Conservation (phyloP, 129 eudicot genomes). For the Calendula officinalis region DNA sequence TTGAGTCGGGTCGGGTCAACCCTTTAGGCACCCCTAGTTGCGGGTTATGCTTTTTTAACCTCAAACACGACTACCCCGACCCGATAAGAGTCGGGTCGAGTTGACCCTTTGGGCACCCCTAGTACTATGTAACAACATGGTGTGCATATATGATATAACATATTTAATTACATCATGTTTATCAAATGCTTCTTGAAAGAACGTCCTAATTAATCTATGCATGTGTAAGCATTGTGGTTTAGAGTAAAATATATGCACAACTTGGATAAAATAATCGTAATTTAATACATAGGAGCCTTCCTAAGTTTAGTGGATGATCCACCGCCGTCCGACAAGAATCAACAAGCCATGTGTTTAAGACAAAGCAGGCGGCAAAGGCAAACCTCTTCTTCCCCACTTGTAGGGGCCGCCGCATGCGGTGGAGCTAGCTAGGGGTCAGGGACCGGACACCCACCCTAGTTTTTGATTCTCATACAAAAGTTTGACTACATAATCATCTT, state of each 20-base stretch:
- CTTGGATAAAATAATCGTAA: background rate
- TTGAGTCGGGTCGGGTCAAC: too few species aligned
- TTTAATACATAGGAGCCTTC: conserved; percentile 25
- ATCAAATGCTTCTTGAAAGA: background rate
- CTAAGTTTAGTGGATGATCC: conserved; percentile 43
- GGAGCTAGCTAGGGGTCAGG: conserved; percentile 25
- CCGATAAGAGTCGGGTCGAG: too few species aligned
- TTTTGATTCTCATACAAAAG: conserved; percentile 38
- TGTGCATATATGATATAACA: too few species aligned
- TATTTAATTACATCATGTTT: too few species aligned
- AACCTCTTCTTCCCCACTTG: conserved; percentile 54
- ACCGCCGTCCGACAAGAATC: conserved; percentile 59
- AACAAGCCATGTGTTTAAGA: conserved; percentile 32
- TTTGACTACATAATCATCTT: conserved; percentile 16
- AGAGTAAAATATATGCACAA: background rate
- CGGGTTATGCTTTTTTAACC: too few species aligned
- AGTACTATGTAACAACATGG: too few species aligned
- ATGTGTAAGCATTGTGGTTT: conserved; percentile 5
- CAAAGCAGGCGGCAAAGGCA: conserved; percentile 43
- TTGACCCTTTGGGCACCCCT: too few species aligned
- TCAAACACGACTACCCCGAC: too few species aligned
- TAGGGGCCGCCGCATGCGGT: conserved; percentile 38
- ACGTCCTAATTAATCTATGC: conserved; percentile 12
- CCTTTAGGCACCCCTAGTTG: too few species aligned
- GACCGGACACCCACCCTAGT: conserved; percentile 17